Base-by-base conservation (phyloP, 108 stramenopile species). In the Cyclotella atomus region DNA sequence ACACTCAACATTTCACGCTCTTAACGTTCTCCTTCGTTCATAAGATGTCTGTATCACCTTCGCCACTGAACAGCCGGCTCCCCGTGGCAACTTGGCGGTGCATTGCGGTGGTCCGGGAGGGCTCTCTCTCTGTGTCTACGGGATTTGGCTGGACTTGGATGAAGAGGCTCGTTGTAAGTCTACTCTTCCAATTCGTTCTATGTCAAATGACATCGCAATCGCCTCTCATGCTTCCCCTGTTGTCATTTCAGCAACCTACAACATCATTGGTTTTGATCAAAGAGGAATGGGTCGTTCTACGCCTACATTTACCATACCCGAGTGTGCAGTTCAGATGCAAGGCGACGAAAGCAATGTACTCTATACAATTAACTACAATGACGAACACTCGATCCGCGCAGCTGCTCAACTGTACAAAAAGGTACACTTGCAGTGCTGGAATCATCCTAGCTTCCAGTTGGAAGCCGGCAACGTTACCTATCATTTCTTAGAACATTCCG, bases 401-500 rank as follows among this genome's bases (percentile, higher is more conserved):
- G 47, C 25, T 17, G 46, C 65, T 14, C n/a, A 34, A 19, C 9
- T 66, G 46, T 66, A 50, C 20, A 66, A 66, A 32, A 30, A 47
- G 30, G 29, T 35, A 2, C 23, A 28, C 9, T n/a, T 34, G 3
- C 17, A 33, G 7, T 66, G 65, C 25, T 66, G 65, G 65, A 47
- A 46, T 17, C 21, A 52, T 34, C 32, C 45, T 17, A 49, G 33
- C 7, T 66, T 66, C 33, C 49, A 20, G 20, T 21, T 66, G 32
- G 38, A 66, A 19, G 45, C 50, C 34, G 46, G 23, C 3, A 52
- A 49, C 7, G 24, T 17, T 3, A 33, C 65, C n/a, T 66, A 66
- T 20, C 46, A 66, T 20, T 66, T 66, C n/a, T 32, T 66, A 5
- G 49, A 66, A 34, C 38, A 66, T 34, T 52, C 49, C n/a, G n/a